A percentile compares a stretch with the other conserved stretches of the same genome.
Conservation (phyloP, 257 asterid genomes). For the Rubia yunnanensis region DNA sequence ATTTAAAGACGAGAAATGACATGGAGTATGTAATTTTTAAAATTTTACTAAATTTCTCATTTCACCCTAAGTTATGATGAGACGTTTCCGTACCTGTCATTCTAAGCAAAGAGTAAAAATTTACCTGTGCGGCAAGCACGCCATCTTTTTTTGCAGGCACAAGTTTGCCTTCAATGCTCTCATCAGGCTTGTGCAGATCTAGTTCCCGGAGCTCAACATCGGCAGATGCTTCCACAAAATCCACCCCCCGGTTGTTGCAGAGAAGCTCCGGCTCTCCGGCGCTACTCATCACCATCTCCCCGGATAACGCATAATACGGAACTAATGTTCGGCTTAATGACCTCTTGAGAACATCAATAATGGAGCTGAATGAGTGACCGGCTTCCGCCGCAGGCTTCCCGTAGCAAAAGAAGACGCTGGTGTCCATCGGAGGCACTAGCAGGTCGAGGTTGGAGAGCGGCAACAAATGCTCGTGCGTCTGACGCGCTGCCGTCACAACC, state of each 20-base stretch:
- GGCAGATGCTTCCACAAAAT: conserved; percentile 46
- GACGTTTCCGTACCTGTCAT: too few species aligned
- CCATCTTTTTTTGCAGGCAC: conserved; percentile 47
- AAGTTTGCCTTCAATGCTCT: conserved; percentile 41
- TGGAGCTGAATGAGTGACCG: too few species aligned
- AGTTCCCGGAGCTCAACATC: conserved; percentile 35
- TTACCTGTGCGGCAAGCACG: conserved; percentile 56
- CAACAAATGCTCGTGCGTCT: conserved; percentile 32
- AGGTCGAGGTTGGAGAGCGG: conserved; percentile 43
- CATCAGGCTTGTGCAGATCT: conserved; percentile 45
- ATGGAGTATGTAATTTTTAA: too few species aligned
- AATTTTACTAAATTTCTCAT: too few species aligned
- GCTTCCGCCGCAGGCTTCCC: background rate
- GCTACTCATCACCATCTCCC: conserved; percentile 30
- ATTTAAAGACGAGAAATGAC: too few species aligned
- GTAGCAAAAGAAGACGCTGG: conserved; percentile 51
- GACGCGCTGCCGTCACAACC: conserved; percentile 44
- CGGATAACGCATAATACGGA: conserved; percentile 37
- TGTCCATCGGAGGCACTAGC: conserved; percentile 55
- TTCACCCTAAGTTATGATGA: too few species aligned
- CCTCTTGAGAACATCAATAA: conserved; percentile 27
- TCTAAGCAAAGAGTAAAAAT: too few species aligned
- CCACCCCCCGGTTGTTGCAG: conserved; percentile 61
- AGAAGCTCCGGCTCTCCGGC: conserved; percentile 56
- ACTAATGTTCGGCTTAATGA: conserved; percentile 44